Conservation (phyloP, 768 basidiomycete species). For the Lactarius deliciosus region DNA sequence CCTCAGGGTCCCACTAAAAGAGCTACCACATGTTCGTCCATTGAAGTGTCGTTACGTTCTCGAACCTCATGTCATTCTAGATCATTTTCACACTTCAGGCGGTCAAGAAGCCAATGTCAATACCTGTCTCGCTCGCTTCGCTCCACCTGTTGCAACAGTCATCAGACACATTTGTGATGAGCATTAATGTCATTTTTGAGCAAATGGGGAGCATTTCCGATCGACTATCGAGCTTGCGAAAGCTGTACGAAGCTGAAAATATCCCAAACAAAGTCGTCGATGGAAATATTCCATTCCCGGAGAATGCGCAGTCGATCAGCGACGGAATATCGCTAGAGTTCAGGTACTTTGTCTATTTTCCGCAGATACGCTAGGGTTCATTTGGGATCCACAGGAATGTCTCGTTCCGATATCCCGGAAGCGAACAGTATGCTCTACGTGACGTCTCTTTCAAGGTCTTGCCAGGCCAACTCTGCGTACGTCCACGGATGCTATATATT, state of each 20-base stretch:
- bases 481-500: conserved; percentile 31
- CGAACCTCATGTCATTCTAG: conserved; percentile 7
- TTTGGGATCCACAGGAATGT: conserved; percentile 53
- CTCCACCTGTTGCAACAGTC: conserved; percentile 58
- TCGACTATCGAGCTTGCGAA: conserved; percentile 52
- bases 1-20: conserved; percentile 6
- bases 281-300: conserved; percentile 45
- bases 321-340: conserved; percentile 57
- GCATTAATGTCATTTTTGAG: conserved; percentile 49
- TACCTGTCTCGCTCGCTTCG: conserved; percentile 25
- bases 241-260: conserved; percentile 60
- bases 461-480: conserved; percentile 71
- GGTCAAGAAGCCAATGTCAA: conserved; percentile 28
- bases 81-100: conserved; percentile 30
- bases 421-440: conserved; percentile 50
- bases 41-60: not conserved
- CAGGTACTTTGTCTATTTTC: conserved; percentile 40
- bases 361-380: conserved; percentile 31
- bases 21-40: conserved; percentile 27
- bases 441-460: conserved; percentile 69
- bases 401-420: conserved; percentile 65
- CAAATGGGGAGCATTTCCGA: conserved; percentile 56
- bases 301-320: conserved; percentile 21
- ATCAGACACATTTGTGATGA: conserved; percentile 48
- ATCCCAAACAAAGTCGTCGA: conserved; percentile 63